Conservation (phyloP, 2,329 filamentous ascomycete species). For the Capronia americana region DNA sequence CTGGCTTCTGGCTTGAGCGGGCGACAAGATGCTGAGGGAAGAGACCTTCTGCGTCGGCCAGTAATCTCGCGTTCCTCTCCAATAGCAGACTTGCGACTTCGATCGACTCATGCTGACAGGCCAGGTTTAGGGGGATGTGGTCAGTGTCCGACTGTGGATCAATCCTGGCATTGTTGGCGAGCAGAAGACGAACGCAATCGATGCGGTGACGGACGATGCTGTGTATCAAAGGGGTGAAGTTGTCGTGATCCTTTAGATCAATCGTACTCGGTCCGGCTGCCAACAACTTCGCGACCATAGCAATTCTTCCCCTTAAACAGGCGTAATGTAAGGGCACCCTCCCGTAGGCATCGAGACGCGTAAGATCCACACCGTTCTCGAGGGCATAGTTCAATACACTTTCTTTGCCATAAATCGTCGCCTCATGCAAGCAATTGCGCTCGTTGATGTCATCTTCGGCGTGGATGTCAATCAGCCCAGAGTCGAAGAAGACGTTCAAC, state of each 20-base stretch:
- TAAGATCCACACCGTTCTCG: slow-evolving; percentile 75
- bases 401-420: slow-evolving; percentile 88
- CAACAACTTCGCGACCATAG: slow-evolving; percentile 79
- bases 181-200: slow-evolving; percentile 77
- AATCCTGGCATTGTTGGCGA: slow-evolving; percentile 79
- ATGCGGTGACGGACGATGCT: slow-evolving; percentile 88
- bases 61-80: slow-evolving; percentile 76
- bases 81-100: slow-evolving; percentile 85
- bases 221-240: slow-evolving; percentile 95
- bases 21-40: slow-evolving; percentile 98
- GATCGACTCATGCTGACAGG: slow-evolving; percentile 89
- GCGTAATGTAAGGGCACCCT: slow-evolving; percentile 94
- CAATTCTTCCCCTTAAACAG: slow-evolving; percentile 88
- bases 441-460: slow-evolving; percentile 98
- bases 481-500: slow-evolving; percentile 77
- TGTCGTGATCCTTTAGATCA: slow-evolving; percentile 90
- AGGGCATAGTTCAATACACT: slow-evolving; percentile 80
- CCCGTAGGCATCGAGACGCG: slow-evolving; percentile 88
- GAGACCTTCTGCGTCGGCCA: slow-evolving; percentile 94
- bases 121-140: slow-evolving; percentile 91
- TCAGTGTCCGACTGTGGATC: slow-evolving; percentile 86
- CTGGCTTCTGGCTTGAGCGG: slow-evolving; percentile 80
- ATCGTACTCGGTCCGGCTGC: slow-evolving; percentile 75
- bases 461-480: slow-evolving; percentile 83
- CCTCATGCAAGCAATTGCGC: slow-evolving; percentile 92